phyloP scores from a whole-genome alignment of 2,329 filamentous ascomycete genomes.

The Bipolaris sorokiniana region DNA sequence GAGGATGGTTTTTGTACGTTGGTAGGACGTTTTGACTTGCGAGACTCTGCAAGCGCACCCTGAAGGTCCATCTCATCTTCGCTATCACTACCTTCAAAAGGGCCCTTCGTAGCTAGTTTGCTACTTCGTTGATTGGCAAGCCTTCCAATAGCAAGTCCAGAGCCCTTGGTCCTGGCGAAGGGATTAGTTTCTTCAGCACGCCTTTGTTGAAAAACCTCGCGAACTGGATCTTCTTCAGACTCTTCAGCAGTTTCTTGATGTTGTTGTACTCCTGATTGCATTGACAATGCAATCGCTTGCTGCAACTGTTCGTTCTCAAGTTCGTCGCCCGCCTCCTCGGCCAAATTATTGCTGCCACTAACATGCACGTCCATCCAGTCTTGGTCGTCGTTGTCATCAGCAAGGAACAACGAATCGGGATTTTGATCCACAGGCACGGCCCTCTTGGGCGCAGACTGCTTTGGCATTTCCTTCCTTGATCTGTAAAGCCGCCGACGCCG shows the following conservation, averaged over 20 bases:
- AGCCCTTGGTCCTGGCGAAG: slow-evolving; percentile 51
- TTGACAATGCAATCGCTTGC: slow-evolving; percentile 82
- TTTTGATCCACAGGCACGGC: slow-evolving; percentile 44
- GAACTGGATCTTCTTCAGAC: slow-evolving; percentile 51
- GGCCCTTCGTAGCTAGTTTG: slow-evolving; percentile 51
- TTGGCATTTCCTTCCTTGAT: slow-evolving; percentile 41
- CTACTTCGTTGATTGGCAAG: slow-evolving; percentile 76
- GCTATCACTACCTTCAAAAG: slow-evolving; percentile 56
- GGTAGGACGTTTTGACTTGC: slow-evolving; percentile 55
- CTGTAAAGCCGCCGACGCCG: slow-evolving; percentile 57
- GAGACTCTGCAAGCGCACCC: slow-evolving; percentile 74
- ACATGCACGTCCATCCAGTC: slow-evolving; percentile 53
- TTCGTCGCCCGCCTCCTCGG: slow-evolving; percentile 55
- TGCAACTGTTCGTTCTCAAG: slow-evolving; percentile 78
- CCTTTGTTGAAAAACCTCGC: slow-evolving; percentile 55
- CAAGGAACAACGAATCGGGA: slow-evolving; percentile 63
- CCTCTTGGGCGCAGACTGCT: slow-evolving; percentile 22
- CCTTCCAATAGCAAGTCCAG: slow-evolving; percentile 68
- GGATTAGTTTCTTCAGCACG: slow-evolving; percentile 53
- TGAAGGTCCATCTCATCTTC: slow-evolving; percentile 81
- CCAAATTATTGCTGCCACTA: slow-evolving; percentile 62
- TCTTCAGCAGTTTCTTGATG: slow-evolving; percentile 58
- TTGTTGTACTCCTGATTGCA: slow-evolving; percentile 58
- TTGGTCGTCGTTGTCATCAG: slow-evolving; percentile 51
- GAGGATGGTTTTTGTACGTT: slow-evolving; percentile 40